These are phyloP conservation scores for Nicotiana obtusifolia DNA, from an alignment of 257 asterid species.

Conservation along the genomic window DNA sequence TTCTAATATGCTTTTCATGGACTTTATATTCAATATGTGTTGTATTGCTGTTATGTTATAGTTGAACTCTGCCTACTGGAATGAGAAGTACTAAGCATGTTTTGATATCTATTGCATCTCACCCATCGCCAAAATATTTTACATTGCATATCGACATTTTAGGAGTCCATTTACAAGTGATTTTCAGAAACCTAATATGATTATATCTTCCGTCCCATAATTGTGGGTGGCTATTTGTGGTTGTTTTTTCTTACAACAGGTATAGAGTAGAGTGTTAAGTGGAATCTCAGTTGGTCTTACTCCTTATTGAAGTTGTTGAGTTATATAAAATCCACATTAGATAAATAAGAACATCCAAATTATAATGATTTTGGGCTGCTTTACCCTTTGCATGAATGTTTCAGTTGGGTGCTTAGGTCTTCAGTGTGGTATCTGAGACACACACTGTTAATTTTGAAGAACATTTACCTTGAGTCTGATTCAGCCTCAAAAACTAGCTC, in stretches of 20 bases:
- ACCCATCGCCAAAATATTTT: not conserved
- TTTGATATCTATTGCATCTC: not conserved
- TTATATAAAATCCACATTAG: not conserved
- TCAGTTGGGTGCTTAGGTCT: not conserved
- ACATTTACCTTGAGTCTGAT: not conserved
- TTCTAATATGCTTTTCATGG: not conserved
- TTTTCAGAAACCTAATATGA: not conserved
- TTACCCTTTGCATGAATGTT: not conserved
- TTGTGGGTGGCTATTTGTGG: constrained; percentile 1
- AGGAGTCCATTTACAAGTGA: not conserved
- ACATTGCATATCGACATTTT: not conserved
- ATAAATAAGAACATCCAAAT: not conserved
- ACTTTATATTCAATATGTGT: not conserved
- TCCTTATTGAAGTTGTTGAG: not conserved
- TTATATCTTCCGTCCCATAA: not conserved
- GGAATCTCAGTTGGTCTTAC: not conserved
- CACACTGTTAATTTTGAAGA: not conserved
- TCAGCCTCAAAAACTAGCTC: not conserved
- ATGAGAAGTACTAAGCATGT: not conserved
- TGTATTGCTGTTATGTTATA: not conserved
- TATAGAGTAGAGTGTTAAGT: not conserved
- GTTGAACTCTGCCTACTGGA: not conserved
- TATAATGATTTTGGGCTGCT: not conserved
- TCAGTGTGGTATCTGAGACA: not conserved
- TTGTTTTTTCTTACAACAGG: not conserved